phyloP scores from a whole-genome alignment of 805 yeast species.

The Cyberlindnera sargentensis region DNA sequence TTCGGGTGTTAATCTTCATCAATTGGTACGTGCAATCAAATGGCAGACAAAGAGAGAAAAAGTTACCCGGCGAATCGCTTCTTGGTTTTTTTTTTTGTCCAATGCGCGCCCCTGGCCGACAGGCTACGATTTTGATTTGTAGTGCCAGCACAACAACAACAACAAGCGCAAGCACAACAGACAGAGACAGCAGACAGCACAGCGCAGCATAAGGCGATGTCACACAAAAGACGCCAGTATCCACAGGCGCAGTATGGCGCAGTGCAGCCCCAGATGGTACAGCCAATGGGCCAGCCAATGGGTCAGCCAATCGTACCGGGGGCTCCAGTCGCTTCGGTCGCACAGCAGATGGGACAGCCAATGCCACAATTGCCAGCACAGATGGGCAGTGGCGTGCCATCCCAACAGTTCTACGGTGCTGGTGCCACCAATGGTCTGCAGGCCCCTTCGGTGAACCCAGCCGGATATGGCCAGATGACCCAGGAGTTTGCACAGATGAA shows the following conservation, averaged over 20 bases:
- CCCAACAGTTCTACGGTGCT: slow-evolving; percentile 9
- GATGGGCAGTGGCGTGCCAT: background rate
- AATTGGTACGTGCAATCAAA: too few relatives aligned
- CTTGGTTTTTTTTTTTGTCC: too few relatives aligned
- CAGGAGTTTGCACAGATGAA: slow-evolving; percentile 15
- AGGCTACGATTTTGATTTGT: too few relatives aligned
- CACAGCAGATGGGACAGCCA: background rate
- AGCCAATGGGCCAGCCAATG: background rate
- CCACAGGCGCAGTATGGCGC: slow-evolving; percentile 25
- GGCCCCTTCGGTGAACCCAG: background rate
- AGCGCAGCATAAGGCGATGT: slow-evolving; percentile 10
- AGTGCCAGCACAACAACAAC: too few relatives aligned
- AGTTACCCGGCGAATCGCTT: too few relatives aligned
- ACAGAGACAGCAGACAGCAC: background rate
- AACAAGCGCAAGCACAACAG: too few relatives aligned
- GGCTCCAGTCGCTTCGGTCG: too few relatives aligned
- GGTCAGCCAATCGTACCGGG: too few relatives aligned
- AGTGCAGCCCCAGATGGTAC: background rate
- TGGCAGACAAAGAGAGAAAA: too few relatives aligned
- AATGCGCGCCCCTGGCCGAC: too few relatives aligned
- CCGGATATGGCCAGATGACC: slow-evolving; percentile 9
- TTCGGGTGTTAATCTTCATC: too few relatives aligned
- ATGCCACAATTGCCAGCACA: background rate
- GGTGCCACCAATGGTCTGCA: slow-evolving; percentile 5
- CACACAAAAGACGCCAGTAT: slow-evolving; percentile 27